A percentile compares a stretch with the other conserved stretches of the same genome.
Conservation (phyloP, 257 asterid genomes). For the Solanum bulbocastanum region DNA sequence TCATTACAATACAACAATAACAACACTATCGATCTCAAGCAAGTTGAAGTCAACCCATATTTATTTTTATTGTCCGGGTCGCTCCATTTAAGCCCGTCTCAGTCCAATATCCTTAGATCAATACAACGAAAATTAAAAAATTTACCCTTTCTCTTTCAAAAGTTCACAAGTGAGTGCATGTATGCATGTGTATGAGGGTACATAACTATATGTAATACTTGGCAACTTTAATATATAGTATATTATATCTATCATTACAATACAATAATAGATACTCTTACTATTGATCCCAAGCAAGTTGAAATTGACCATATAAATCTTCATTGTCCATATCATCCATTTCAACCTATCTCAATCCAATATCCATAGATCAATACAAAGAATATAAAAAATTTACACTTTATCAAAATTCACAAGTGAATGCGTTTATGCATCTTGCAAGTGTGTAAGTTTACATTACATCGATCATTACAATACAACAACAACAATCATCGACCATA, state of each 20-base stretch:
- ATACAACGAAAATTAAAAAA: background rate
- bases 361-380: background rate
- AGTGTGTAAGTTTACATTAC: background rate
- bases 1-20: background rate
- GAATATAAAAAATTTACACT: background rate
- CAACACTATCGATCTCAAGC: background rate
- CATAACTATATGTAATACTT: background rate
- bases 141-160: background rate
- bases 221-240: background rate
- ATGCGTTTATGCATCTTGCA: background rate
- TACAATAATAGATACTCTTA: background rate
- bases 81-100: accelerated
- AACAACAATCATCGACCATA: background rate
- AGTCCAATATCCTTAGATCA: background rate
- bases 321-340: background rate
- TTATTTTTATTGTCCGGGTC: background rate
- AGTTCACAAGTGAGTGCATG: background rate
- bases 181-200: too few relatives aligned
- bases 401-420: background rate
- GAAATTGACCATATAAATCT: background rate
- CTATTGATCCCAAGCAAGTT: background rate
- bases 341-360: background rate
- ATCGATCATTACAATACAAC: background rate
- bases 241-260: background rate
- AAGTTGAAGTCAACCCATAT: background rate